A percentile compares a stretch with the other conserved stretches of the same genome.
Evolutionary conservation across 2,329 filamentous ascomycete species (phyloP).

Genomic region (Daldinia sp.): DNA sequence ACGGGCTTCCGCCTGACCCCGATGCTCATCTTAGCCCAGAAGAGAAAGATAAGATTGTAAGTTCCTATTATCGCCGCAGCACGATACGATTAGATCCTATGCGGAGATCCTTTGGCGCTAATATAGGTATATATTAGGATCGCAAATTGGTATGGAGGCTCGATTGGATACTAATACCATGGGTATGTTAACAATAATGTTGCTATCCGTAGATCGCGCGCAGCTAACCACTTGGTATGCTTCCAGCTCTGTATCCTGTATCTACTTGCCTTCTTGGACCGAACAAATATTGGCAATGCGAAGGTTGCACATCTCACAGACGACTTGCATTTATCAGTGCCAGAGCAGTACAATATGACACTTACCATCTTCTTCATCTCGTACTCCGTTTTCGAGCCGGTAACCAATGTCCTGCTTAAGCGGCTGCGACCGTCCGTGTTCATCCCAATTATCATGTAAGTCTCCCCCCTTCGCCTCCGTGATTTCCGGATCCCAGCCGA

Average conservation of each 20-base stretch:
- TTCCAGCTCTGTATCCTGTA: conserved; percentile 75
- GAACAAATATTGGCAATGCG: conserved; percentile 81
- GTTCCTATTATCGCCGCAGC: conserved; percentile 33
- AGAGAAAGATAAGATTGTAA: conserved; percentile 67
- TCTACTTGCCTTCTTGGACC: conserved; percentile 78
- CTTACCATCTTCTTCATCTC: conserved; percentile 90
- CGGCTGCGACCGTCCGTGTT: conserved; percentile 80
- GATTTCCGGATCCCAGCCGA: conserved; percentile 17
- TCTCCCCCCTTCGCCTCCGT: conserved; percentile 40
- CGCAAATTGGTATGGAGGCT: conserved; percentile 51
- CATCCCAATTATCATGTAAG: conserved; percentile 82
- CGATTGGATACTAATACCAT: conserved; percentile 54
- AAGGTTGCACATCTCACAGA: conserved; percentile 66
- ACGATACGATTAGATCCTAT: neutral
- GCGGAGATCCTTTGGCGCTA: conserved; percentile 17
- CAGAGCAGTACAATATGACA: conserved; percentile 76
- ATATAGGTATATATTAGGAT: conserved; percentile 48
- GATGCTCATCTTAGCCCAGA: conserved; percentile 68
- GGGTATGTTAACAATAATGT: conserved; percentile 45
- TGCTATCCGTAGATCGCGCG: conserved; percentile 3
- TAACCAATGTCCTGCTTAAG: conserved; percentile 86
- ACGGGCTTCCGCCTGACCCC: conserved; percentile 59
- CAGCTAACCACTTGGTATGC: conserved; percentile 13
- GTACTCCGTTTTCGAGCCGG: conserved; percentile 81
- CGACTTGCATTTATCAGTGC: conserved; percentile 69